These are phyloP conservation scores for Euphorbia peplus DNA, from an alignment of 345 rosid genomes.

Conservation along the genomic window DNA sequence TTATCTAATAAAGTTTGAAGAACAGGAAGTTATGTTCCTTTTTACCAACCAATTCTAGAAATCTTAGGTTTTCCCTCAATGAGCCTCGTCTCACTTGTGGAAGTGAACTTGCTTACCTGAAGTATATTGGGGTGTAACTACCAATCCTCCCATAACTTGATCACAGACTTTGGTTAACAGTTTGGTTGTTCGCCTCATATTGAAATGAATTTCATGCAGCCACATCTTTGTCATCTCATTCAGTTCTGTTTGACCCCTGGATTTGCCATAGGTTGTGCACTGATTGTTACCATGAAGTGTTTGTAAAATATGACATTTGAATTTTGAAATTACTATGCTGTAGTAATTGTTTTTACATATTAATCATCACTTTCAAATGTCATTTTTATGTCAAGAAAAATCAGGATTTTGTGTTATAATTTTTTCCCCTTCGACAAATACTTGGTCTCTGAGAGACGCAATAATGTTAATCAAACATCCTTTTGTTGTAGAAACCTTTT, in stretches of 20 bases:
- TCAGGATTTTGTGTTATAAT: not conserved
- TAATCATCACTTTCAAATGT: not conserved
- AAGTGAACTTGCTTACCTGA: not conserved
- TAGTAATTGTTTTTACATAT: not conserved
- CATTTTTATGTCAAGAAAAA: not conserved
- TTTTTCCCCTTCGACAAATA: not conserved
- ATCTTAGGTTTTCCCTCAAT: not conserved
- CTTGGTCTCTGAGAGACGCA: not conserved
- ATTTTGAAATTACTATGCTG: not conserved
- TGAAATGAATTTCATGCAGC: not conserved
- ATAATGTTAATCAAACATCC: constrained; percentile 1
- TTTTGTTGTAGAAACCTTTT: not conserved
- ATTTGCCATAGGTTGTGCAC: not conserved
- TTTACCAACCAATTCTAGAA: not conserved
- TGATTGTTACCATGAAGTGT: not conserved
- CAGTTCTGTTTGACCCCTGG: not conserved
- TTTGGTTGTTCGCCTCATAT: not conserved
- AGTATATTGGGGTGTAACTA: not conserved
- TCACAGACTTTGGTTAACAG: not conserved
- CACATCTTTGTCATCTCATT: not conserved
- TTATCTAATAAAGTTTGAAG: not conserved
- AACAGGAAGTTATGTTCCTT: not conserved
- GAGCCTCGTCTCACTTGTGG: not conserved
- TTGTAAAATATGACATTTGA: not conserved
- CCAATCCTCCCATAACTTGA: not conserved